These are phyloP conservation scores for Smittium mucronatum DNA, from an alignment of 371 early-diverging fungal genomes.

Conservation along the genomic window DNA sequence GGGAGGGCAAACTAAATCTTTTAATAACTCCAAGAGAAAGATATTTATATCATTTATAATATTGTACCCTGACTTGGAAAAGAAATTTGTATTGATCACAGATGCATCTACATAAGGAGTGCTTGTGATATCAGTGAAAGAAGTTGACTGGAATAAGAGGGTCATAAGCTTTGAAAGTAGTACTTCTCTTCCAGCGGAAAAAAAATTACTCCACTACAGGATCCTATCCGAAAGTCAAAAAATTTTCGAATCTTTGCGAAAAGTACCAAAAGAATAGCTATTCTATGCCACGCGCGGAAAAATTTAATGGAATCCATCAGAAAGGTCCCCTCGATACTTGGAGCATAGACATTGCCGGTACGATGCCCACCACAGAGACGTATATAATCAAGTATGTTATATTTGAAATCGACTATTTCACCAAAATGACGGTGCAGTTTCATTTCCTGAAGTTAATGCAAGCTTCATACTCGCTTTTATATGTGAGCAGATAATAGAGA, in stretches of 20 bases:
- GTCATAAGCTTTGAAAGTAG: no score
- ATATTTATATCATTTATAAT: slow-evolving; percentile 11
- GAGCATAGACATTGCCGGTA: slow-evolving; percentile 7
- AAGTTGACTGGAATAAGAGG: no score
- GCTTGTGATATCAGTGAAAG: no score
- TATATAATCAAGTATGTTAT: neutral
- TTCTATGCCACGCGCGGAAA: neutral
- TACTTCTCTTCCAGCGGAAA: no score
- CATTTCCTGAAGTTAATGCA: slow-evolving; percentile 13
- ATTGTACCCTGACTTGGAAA: slow-evolving; percentile 18
- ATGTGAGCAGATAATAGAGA: neutral
- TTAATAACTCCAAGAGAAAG: slow-evolving; percentile 11
- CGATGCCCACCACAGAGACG: neutral
- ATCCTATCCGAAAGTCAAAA: neutral
- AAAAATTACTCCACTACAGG: neutral
- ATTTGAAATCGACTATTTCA: slow-evolving; percentile 4
- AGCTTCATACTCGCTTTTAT: slow-evolving; percentile 12
- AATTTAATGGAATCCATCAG: neutral
- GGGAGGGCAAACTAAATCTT: neutral
- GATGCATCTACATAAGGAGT: slow-evolving; percentile 33
- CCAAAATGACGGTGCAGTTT: neutral
- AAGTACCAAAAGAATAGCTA: neutral
- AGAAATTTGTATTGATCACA: slow-evolving; percentile 26
- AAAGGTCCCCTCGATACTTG: neutral
- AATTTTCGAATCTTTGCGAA: neutral